phyloP scores from a whole-genome alignment of 106 monocot genomes.

The Platanthera zijinensis region DNA sequence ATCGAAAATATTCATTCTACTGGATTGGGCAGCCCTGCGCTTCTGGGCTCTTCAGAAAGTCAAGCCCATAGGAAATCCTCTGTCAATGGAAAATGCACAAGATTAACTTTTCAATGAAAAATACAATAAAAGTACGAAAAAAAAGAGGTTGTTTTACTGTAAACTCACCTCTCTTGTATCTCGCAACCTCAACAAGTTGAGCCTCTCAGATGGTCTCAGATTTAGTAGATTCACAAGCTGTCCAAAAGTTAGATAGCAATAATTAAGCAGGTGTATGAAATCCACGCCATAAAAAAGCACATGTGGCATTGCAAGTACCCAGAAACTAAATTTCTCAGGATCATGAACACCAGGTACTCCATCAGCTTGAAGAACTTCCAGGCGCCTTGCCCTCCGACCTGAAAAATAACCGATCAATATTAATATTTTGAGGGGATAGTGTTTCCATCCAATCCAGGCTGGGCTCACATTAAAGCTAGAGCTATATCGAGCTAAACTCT shows the following conservation, averaged over 20 bases:
- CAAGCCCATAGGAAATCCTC: conserved; percentile 55
- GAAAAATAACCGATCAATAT: conserved; percentile 8
- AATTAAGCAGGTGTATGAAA: neutral
- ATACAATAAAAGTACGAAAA: neutral
- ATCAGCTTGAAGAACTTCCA: conserved; percentile 41
- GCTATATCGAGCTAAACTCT: no score
- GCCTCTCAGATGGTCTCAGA: conserved; percentile 53
- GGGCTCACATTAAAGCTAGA: no score
- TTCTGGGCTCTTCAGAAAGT: conserved; percentile 41
- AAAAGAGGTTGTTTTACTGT: neutral
- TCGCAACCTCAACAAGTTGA: conserved; percentile 55
- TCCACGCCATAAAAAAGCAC: neutral
- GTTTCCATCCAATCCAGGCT: no score
- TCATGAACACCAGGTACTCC: conserved; percentile 66
- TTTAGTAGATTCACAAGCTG: conserved; percentile 70
- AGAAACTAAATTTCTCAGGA: conserved; percentile 82
- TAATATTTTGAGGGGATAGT: neutral
- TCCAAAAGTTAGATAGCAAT: conserved; percentile 3
- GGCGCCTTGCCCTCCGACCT: conserved; percentile 60
- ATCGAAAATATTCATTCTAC: conserved; percentile 13
- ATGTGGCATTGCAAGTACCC: conserved; percentile 40
- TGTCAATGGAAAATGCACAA: conserved; percentile 9
- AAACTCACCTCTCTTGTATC: conserved; percentile 62
- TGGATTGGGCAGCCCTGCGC: conserved; percentile 61
- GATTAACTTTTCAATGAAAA: neutral